These are phyloP conservation scores for Pleurotus djamor DNA, from an alignment of 768 basidiomycete genomes.

Conservation along the genomic window DNA sequence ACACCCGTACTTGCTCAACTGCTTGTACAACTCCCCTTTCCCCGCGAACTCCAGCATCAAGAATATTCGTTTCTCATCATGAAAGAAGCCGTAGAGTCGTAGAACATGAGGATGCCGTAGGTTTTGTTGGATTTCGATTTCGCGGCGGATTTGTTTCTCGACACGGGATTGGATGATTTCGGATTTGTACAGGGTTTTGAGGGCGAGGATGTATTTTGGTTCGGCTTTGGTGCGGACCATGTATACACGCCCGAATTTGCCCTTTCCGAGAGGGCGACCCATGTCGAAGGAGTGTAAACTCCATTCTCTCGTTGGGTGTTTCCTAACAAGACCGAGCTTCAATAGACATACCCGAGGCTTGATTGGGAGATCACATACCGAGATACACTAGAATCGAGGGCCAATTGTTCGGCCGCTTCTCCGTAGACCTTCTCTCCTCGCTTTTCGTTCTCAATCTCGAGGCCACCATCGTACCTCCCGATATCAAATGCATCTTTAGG, in stretches of 20 bases:
- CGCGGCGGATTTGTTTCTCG: constrained; percentile 95
- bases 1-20: constrained; percentile 79
- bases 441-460: constrained; percentile 87
- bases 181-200: constrained; percentile 96
- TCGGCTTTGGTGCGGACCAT: constrained; percentile 92
- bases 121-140: constrained; percentile 98
- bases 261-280: constrained; percentile 95
- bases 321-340: constrained; percentile 29
- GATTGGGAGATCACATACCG: constrained; percentile 36
- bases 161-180: constrained; percentile 91
- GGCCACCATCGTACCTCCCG: constrained; percentile 93
- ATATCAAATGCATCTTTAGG: constrained; percentile 57
- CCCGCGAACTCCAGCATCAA: constrained; percentile 98
- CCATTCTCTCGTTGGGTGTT: constrained; percentile 81
- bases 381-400: constrained; percentile 80
- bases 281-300: constrained; percentile 87
- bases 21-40: constrained; percentile 96
- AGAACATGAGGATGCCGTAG: constrained; percentile 94
- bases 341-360: not conserved
- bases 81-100: constrained; percentile 95
- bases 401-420: constrained; percentile 77
- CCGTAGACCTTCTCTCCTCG: constrained; percentile 73
- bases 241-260: constrained; percentile 98
- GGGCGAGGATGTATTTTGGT: constrained; percentile 91
- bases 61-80: constrained; percentile 97